These are phyloP conservation scores for Ceratocystis lukuohia DNA, from an alignment of 2,329 filamentous ascomycete species.

Conservation along the genomic window DNA sequence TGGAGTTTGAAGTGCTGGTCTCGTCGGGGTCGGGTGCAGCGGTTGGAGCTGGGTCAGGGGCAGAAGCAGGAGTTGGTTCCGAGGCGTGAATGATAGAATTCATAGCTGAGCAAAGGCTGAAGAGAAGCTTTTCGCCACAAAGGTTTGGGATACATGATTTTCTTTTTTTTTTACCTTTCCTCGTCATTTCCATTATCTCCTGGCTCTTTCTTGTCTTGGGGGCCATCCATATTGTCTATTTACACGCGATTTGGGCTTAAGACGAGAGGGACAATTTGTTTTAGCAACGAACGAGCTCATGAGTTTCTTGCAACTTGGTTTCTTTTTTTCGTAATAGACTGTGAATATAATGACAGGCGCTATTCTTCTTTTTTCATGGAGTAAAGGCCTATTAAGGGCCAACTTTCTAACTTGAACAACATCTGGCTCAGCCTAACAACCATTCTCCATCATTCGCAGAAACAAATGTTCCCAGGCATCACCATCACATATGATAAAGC, in stretches of 20 bases:
- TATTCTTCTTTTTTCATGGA: no score
- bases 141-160: slow-evolving; percentile 9
- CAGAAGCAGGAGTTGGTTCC: neutral
- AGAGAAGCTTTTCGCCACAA: neutral
- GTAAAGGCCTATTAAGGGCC: no score
- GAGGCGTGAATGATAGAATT: neutral
- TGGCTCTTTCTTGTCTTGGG: neutral
- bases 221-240: neutral
- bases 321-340: no score
- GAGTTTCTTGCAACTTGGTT: neutral
- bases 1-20: slow-evolving; percentile 45
- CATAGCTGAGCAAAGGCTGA: neutral
- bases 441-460: no score
- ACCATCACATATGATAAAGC: no score
- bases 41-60: neutral
- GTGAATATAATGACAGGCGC: no score
- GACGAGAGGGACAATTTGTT: neutral
- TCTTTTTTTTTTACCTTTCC: neutral
- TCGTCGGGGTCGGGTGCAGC: neutral
- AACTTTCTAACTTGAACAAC: no score
- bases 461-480: no score
- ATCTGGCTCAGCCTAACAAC: no score
- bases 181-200: neutral
- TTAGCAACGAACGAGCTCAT: neutral
- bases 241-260: neutral